These are phyloP conservation scores for Helotiales sp. DNA, from an alignment of 2,329 filamentous ascomycete species.

Conservation along the genomic window DNA sequence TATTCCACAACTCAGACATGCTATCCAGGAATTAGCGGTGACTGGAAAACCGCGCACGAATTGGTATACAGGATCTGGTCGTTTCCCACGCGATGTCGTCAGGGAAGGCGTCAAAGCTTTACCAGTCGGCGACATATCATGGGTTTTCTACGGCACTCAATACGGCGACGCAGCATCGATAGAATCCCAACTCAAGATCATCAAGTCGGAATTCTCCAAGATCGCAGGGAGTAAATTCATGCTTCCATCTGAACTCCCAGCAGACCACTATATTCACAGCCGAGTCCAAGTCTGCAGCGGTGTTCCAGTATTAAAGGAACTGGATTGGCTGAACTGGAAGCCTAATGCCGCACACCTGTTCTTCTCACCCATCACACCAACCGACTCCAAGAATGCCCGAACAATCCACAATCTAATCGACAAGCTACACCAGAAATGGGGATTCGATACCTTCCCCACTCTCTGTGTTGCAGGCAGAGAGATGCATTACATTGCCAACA, in stretches of 20 bases:
- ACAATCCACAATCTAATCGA: constrained; percentile 55
- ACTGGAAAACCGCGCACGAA: constrained; percentile 39
- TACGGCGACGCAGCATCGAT: constrained; percentile 40
- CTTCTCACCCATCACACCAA: constrained; percentile 50
- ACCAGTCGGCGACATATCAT: constrained; percentile 39
- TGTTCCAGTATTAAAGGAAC: constrained; percentile 39
- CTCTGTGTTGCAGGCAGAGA: constrained; percentile 57
- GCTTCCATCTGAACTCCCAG: constrained; percentile 42
- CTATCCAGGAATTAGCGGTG: constrained; percentile 42
- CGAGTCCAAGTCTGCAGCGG: constrained; percentile 40
- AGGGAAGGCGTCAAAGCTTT: constrained; percentile 39
- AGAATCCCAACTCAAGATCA: constrained; percentile 37
- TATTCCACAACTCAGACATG: constrained; percentile 41
- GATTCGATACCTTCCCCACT: constrained; percentile 56
- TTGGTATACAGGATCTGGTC: constrained; percentile 37
- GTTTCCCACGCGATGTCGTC: constrained; percentile 41
- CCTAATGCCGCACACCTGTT: constrained; percentile 57
- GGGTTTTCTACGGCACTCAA: constrained; percentile 43
- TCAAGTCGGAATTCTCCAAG: constrained; percentile 37
- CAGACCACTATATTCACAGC: constrained; percentile 41
- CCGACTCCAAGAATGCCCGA: constrained; percentile 44
- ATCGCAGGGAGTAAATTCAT: constrained; percentile 43
- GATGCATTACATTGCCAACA: constrained; percentile 61
- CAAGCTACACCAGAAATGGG: constrained; percentile 51
- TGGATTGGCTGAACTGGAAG: constrained; percentile 55